Base-by-base conservation (phyloP, 306 rosid genomes). In the Sicyos baderoa region DNA sequence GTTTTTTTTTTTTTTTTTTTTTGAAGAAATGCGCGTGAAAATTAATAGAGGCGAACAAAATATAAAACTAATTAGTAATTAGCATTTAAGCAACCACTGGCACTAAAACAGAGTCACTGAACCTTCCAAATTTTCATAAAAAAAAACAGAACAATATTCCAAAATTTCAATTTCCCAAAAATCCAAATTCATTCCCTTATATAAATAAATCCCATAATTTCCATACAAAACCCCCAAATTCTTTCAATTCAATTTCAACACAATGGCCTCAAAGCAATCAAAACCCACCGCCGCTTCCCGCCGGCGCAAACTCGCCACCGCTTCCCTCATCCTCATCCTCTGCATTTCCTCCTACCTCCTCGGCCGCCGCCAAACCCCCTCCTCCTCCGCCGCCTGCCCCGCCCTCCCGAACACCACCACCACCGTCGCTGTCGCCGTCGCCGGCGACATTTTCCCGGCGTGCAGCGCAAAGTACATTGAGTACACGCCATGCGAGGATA, bases 401-500 rank as follows among this genome's bases (percentile, higher is more conserved):
- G 12, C 17, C 19, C 64, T 37, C 19, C 80, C 3, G 87, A 82
- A 84, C 91, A 80, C 67, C 72, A 55, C 74, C 59, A 8, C 62
- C 32, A 0, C 16, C 12, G 0, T 54, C 29, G 7, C 15, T 74
- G 4, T 29, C 10, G 29, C 29, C 29, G 29, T 25, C 29, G 29
- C 3, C 29, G 29, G 29, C 29, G 29, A 25, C 83, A 19, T 78
- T 35, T 32, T 17, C 85, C 85, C 85, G 19, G 75, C 84, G 0
- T 86, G 97, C 54, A 68, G 57, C 75, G 67, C 13, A 1, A 25
- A 45, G n/a, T 65, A 76, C 76, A 77, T 85, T 76, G 96, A 91
- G 78, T 87, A 91, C 87, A 91, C 97, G 0, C 96, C 97, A 0
- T 88, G 97, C 65, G 83, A 91, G 76, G 95, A 91, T 81, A 72